Conservation (phyloP, 2,329 filamentous ascomycete genomes). For the Bipolaris cookei region DNA sequence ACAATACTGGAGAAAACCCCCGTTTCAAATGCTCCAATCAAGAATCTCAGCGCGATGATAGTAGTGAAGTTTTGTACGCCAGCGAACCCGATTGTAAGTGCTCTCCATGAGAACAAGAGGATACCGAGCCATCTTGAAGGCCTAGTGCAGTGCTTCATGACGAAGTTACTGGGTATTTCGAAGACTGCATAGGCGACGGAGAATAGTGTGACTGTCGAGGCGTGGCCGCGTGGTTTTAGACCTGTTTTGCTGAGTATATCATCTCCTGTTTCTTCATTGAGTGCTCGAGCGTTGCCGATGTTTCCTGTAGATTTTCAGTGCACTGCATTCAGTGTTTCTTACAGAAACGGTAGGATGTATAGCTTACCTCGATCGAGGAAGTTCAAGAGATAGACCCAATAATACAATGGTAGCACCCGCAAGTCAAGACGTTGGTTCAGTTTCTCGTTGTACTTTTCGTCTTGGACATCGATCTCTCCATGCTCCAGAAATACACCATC, state of each 20-base stretch:
- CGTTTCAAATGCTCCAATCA: conserved; percentile 38
- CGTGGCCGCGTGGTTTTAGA: conserved; percentile 60
- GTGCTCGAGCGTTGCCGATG: conserved; percentile 70
- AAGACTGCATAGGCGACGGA: conserved; percentile 46
- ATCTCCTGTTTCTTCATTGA: conserved; percentile 65
- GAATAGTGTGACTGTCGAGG: conserved; percentile 52
- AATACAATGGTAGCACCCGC: too few species aligned
- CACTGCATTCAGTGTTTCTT: too few species aligned
- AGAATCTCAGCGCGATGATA: conserved; percentile 50
- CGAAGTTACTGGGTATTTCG: conserved; percentile 62
- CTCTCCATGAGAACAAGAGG: conserved; percentile 55
- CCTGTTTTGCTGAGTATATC: conserved; percentile 66
- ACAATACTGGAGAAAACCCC: conserved; percentile 20
- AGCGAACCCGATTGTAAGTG: conserved; percentile 54
- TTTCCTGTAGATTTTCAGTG: too few species aligned
- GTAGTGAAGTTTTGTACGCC: conserved; percentile 50
- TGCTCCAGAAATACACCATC: too few species aligned
- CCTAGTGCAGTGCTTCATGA: conserved; percentile 60
- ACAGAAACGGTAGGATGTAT: too few species aligned
- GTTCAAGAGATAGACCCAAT: too few species aligned
- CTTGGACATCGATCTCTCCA: too few species aligned
- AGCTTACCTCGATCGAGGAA: too few species aligned
- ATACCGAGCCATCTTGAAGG: conserved; percentile 43
- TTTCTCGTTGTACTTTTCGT: too few species aligned
- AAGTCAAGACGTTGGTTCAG: too few species aligned